Evolutionary conservation across 1,284 basidiomycete species (phyloP).

Genomic region (Coriolopsis trogii): DNA sequence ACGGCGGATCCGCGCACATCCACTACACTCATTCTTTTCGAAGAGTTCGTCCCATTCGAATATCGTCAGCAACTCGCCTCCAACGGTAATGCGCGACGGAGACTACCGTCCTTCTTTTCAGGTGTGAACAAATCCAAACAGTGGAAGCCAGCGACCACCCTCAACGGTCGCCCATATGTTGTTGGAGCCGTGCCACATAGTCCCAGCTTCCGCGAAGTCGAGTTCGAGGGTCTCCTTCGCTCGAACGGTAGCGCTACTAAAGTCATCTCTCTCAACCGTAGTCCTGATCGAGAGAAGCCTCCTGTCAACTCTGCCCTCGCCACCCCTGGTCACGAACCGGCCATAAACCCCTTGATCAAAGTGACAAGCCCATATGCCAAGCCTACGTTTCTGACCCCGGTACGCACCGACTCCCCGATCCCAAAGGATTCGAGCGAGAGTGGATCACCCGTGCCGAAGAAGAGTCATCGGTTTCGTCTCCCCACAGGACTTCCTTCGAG

Average conservation of each 20-base stretch:
- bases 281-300: constrained; percentile 24
- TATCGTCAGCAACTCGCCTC: constrained; percentile 77
- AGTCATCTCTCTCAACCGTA: constrained; percentile 51
- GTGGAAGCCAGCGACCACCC: constrained; percentile 77
- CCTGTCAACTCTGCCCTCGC: constrained; percentile 16
- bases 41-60: constrained; percentile 86
- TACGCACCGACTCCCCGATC: constrained; percentile 18
- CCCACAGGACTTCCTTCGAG: constrained; percentile 53
- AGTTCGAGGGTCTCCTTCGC: constrained; percentile 78
- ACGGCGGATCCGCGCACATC: constrained; percentile 55
- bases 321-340: constrained; percentile 17
- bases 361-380: constrained; percentile 11
- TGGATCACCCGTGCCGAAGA: constrained; percentile 22
- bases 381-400: constrained; percentile 14
- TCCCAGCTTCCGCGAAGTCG: constrained; percentile 66
- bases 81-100: constrained; percentile 34
- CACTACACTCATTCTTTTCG: constrained; percentile 74
- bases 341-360: constrained; percentile 12
- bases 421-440: constrained; percentile 10
- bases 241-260: constrained; percentile 59
- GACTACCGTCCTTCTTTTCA: constrained; percentile 42
- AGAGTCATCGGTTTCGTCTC: constrained; percentile 57
- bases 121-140: constrained; percentile 45
- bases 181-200: constrained; percentile 68
- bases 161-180: constrained; percentile 76